phyloP scores from a whole-genome alignment of 2,329 filamentous ascomycete species.

The Rhinocladiella similis region DNA sequence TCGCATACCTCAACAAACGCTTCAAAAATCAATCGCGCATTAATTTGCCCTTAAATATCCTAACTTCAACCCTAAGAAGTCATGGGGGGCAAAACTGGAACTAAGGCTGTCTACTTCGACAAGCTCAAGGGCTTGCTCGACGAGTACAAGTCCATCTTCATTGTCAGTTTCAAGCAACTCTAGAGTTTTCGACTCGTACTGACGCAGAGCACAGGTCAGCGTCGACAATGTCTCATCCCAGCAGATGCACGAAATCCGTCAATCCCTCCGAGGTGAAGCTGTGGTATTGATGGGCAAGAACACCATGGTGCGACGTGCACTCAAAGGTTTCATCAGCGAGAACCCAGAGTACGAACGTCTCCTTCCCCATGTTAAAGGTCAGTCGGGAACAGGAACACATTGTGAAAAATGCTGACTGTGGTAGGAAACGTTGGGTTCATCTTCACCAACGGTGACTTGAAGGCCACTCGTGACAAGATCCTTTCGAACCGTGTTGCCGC shows the following conservation, averaged over 20 bases:
- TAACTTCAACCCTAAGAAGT: slow-evolving; percentile 94
- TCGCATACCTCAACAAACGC: slow-evolving; percentile 1
- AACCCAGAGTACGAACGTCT: slow-evolving; percentile 97
- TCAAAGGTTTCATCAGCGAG: slow-evolving; percentile 90
- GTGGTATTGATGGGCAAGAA: slow-evolving; percentile 99
- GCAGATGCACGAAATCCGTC: slow-evolving; percentile 99
- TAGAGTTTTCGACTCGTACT: slow-evolving; percentile 2
- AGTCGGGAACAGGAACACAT: slow-evolving; percentile 8
- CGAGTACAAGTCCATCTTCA: slow-evolving; percentile 97
- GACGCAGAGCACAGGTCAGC: slow-evolving; percentile 48
- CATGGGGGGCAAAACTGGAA: slow-evolving; percentile 96
- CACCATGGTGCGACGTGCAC: slow-evolving; percentile 99
- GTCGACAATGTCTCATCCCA: slow-evolving; percentile 97
- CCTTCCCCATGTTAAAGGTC: slow-evolving; percentile 86
- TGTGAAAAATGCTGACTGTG: slow-evolving; percentile 14
- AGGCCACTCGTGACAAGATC: slow-evolving; percentile 89
- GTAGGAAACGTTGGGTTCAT: slow-evolving; percentile 94
- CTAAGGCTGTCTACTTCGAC: slow-evolving; percentile 98
- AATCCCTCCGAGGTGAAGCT: slow-evolving; percentile 83
- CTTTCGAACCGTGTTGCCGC: slow-evolving; percentile 96
- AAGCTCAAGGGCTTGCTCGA: slow-evolving; percentile 98
- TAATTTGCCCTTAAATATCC: slow-evolving; percentile 87
- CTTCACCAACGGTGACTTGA: slow-evolving; percentile 98
- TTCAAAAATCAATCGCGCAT: slow-evolving; percentile 30
- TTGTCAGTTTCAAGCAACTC: slow-evolving; percentile 51